phyloP scores from a whole-genome alignment of 2,329 filamentous ascomycete species.

The Simplicillium aogashimaense region DNA sequence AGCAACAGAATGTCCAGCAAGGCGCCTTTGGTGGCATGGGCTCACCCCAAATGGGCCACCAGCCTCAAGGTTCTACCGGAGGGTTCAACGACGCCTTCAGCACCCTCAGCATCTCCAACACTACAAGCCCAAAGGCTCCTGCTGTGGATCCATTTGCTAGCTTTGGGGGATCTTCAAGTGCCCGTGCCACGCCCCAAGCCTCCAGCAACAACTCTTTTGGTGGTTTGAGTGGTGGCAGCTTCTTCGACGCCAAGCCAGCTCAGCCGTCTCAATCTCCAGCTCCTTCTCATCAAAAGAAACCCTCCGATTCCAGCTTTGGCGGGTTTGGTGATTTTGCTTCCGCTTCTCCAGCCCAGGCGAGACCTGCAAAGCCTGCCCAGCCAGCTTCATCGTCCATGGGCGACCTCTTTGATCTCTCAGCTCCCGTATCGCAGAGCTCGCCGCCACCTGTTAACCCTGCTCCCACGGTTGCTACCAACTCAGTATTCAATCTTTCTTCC shows the following conservation, averaged over 20 bases:
- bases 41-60: slow-evolving; percentile 39
- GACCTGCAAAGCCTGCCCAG: slow-evolving; percentile 29
- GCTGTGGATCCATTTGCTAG: slow-evolving; percentile 50
- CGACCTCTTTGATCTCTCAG: slow-evolving; percentile 73
- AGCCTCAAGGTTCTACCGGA: slow-evolving; percentile 39
- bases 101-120: slow-evolving; percentile 32
- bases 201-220: slow-evolving; percentile 34
- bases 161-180: slow-evolving; percentile 31
- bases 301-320: slow-evolving; percentile 52
- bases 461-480: slow-evolving; percentile 36
- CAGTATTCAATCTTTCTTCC: slow-evolving; percentile 78
- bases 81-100: slow-evolving; percentile 70
- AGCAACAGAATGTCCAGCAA: slow-evolving; percentile 35
- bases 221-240: slow-evolving; percentile 60
- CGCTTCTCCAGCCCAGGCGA: slow-evolving; percentile 21
- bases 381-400: slow-evolving; percentile 52
- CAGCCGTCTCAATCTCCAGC: slow-evolving; percentile 35
- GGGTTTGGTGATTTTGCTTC: slow-evolving; percentile 54
- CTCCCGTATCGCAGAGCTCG: slow-evolving; percentile 36
- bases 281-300: slow-evolving; percentile 35
- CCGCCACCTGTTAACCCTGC: slow-evolving; percentile 29
- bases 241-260: slow-evolving; percentile 69
- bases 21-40: slow-evolving; percentile 59
- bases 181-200: slow-evolving; percentile 21
- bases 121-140: slow-evolving; percentile 31